phyloP scores from a whole-genome alignment of 2,329 filamentous ascomycete genomes.

The Neonectria punicea region DNA sequence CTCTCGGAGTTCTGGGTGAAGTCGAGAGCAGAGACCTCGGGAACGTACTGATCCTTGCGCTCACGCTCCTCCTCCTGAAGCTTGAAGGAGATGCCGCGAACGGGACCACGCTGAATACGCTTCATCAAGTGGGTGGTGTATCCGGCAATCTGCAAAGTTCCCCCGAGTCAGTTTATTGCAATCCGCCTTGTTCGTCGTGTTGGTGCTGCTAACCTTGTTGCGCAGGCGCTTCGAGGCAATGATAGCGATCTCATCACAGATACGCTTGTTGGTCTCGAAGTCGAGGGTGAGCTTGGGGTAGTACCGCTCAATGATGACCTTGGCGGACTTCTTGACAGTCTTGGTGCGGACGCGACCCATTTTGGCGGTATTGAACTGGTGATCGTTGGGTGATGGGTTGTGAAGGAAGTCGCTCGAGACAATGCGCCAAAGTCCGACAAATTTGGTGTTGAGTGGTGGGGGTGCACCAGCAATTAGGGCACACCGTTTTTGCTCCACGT shows the following conservation, averaged over 20 bases:
- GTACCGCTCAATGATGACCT: conserved; percentile 99
- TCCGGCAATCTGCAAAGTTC: conserved; percentile 80
- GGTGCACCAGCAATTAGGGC: conserved; percentile 45
- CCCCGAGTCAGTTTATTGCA: conserved; percentile 31
- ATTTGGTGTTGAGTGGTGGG: conserved; percentile 45
- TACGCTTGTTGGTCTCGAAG: conserved; percentile 99
- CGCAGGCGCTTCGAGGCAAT: conserved; percentile 98
- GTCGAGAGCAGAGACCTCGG: conserved; percentile 98
- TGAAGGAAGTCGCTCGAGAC: conserved; percentile 42
- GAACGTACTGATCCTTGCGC: conserved; percentile 99
- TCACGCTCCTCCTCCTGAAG: conserved; percentile 99
- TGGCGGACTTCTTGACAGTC: conserved; percentile 83
- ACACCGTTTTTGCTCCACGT: conserved; percentile 34
- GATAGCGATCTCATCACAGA: conserved; percentile 99
- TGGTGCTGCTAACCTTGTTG: conserved; percentile 82
- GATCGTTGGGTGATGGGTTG: conserved; percentile 49
- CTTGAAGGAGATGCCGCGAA: conserved; percentile 99
- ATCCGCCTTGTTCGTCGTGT: conserved; percentile 4
- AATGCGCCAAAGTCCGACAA: conserved; percentile 36
- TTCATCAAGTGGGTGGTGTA: conserved; percentile 99
- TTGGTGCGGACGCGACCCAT: conserved; percentile 78
- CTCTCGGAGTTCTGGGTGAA: conserved; percentile 94
- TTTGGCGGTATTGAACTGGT: conserved; percentile 64
- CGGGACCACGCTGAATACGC: conserved; percentile 98
- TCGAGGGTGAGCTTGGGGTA: conserved; percentile 98